These are phyloP conservation scores for Miamiensis avidus DNA, from an alignment of 169 alveolate genomes.

Conservation along the genomic window DNA sequence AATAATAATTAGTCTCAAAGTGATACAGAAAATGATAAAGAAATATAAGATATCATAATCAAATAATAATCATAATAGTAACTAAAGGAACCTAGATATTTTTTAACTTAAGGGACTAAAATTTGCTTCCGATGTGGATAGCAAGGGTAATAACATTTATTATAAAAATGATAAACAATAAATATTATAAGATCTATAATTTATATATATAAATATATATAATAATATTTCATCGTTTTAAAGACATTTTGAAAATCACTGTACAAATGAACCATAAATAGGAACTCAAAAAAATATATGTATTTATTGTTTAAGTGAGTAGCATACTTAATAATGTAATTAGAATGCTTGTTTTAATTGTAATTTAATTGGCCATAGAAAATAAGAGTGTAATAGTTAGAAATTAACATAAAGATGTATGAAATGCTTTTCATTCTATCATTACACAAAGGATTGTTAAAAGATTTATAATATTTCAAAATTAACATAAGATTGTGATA, in stretches of 20 bases:
- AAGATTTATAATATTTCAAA: no score
- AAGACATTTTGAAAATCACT: slow-evolving; percentile 15
- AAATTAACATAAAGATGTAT: not conserved
- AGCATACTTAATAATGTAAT: slow-evolving; percentile 15
- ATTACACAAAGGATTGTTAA: not conserved
- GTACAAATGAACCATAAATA: slow-evolving; percentile 1
- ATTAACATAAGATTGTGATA: not conserved
- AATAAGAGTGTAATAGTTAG: slow-evolving; percentile 16
- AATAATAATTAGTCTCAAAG: no score
- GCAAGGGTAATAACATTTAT: not conserved
- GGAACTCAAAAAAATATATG: not conserved
- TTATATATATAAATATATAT: not conserved
- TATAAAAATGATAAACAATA: no score
- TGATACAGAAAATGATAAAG: not conserved
- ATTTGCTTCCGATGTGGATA: not conserved
- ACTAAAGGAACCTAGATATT: not conserved
- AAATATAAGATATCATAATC: not conserved
- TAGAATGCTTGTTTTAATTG: slow-evolving; percentile 27
- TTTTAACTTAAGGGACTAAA: not conserved
- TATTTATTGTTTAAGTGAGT: slow-evolving; percentile 7
- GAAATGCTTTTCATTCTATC: not conserved
- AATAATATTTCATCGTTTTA: slow-evolving; percentile 1
- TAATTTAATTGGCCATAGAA: slow-evolving; percentile 30
- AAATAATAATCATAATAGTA: no score
- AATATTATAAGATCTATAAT: no score